These are phyloP conservation scores for Brassica carinata DNA, from an alignment of 345 rosid genomes.

Conservation along the genomic window DNA sequence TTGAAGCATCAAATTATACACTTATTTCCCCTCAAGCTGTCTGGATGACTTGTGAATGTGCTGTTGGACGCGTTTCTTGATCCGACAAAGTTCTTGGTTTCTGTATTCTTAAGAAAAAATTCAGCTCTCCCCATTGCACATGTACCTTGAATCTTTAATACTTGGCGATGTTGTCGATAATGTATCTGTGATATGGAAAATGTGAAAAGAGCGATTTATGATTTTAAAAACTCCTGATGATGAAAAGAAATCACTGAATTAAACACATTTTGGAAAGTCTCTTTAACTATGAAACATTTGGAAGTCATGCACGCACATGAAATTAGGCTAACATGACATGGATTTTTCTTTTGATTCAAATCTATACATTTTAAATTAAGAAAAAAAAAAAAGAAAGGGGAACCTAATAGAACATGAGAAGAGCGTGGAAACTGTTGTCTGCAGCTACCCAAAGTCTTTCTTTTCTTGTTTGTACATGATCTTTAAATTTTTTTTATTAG, in stretches of 20 bases:
- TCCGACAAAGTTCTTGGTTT: slow-evolving; percentile 37
- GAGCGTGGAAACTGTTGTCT: slow-evolving; percentile 23
- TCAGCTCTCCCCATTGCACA: slow-evolving; percentile 17
- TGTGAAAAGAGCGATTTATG: not conserved
- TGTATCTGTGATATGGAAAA: not conserved
- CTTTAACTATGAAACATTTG: slow-evolving; percentile 20
- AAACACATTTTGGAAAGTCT: not conserved
- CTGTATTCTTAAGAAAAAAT: not conserved
- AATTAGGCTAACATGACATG: not conserved
- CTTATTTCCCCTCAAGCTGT: not conserved
- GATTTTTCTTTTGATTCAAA: slow-evolving; percentile 12
- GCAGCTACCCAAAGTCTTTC: slow-evolving; percentile 15
- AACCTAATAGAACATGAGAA: slow-evolving; percentile 14
- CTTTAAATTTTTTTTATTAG: not conserved
- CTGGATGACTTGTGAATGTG: not conserved
- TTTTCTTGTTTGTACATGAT: slow-evolving; percentile 13
- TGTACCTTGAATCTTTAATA: slow-evolving; percentile 19
- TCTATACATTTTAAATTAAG: not conserved
- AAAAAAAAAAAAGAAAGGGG: not conserved
- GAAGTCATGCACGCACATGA: slow-evolving; percentile 34
- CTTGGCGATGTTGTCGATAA: slow-evolving; percentile 17
- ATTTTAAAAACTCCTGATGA: not conserved
- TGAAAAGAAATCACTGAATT: not conserved
- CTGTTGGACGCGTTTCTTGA: not conserved
- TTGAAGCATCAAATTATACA: not conserved